These are phyloP conservation scores for Chrysosporium keratinophilum DNA, from an alignment of 2,329 filamentous ascomycete genomes.

Conservation along the genomic window DNA sequence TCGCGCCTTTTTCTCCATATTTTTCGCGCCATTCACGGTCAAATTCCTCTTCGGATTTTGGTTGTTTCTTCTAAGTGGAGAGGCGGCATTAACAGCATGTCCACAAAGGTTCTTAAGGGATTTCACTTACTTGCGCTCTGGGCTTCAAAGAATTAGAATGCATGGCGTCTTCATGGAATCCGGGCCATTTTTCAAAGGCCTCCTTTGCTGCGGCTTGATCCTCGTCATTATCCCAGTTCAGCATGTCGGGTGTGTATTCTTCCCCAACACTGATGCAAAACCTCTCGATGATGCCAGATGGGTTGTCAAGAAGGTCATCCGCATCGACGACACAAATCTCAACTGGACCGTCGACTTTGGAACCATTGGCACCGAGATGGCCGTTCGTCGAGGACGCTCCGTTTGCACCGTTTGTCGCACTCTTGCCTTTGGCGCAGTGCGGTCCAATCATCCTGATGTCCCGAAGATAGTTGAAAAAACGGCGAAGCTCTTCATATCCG, in stretches of 20 bases:
- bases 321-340: slow-evolving; percentile 83
- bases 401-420: slow-evolving; percentile 21
- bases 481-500: slow-evolving; percentile 78
- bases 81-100: not conserved
- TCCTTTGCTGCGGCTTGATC: slow-evolving; percentile 57
- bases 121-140: slow-evolving; percentile 33
- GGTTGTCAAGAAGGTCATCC: slow-evolving; percentile 83
- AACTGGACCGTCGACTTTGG: not conserved
- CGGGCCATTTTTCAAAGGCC: slow-evolving; percentile 92
- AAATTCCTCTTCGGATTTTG: slow-evolving; percentile 44
- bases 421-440: slow-evolving; percentile 41
- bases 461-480: slow-evolving; percentile 75
- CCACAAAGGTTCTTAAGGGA: not conserved
- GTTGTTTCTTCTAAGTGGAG: slow-evolving; percentile 22
- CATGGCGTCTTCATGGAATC: slow-evolving; percentile 93
- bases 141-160: slow-evolving; percentile 66
- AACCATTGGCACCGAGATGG: slow-evolving; percentile 20
- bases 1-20: slow-evolving; percentile 50
- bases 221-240: slow-evolving; percentile 70
- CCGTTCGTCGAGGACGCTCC: slow-evolving; percentile 26
- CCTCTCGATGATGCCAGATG: slow-evolving; percentile 60
- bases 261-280: slow-evolving; percentile 77
- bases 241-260: slow-evolving; percentile 65
- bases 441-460: slow-evolving; percentile 60
- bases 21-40: slow-evolving; percentile 52